Base-by-base conservation (phyloP, 371 early-diverging fungal genomes). In the Apophysomyces elegans region DNA sequence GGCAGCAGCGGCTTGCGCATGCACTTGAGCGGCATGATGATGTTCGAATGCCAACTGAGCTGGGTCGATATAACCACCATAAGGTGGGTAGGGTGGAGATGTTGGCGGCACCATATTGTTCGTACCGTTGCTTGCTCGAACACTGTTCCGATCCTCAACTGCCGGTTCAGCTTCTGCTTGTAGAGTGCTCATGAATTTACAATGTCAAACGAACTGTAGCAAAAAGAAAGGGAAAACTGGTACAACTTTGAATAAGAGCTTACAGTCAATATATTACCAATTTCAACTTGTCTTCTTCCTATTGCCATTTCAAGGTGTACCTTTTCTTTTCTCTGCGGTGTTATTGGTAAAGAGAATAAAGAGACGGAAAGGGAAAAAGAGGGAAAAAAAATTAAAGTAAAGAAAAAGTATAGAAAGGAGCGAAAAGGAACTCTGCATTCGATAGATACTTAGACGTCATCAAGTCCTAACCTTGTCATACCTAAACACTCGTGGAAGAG, bases 11-110 rank as follows among this genome's bases (percentile, higher is more conserved):
- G 44, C 50, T 26, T 59, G 41, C 41, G 60, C 43, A 59, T 45
- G 35, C 44, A 59, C 18, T 43, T 54, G 63, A 5, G 26, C 47
- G 14, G 45, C 56, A 41, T 62, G 63, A 18, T 62, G 63, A 38
- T 56, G 63, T 37, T 44, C 37, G 14, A 39, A 37, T 37, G 43
- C 39, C 38, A 36, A 45, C 61, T 61, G 65, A 46, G 58, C 59
- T 37, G 64, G 64, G 47, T 64, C 64, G 37, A 64, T 41, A 37
- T 58, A 64, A 0, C 64, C 64, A 47, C 58, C 58, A 63, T 64
- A 64, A 46, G 64, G 64, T 36, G 64, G 64, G 41, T 64, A 64
- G 7, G 64, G 64, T 38, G 64, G 64, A 36, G 64, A 64, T 38
- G 59, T 59, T 6, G 64, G 64, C 26, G 64, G 21, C 16, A 50